These are phyloP conservation scores for Mycotypha africana DNA, from an alignment of 371 early-diverging fungal species.

Conservation along the genomic window DNA sequence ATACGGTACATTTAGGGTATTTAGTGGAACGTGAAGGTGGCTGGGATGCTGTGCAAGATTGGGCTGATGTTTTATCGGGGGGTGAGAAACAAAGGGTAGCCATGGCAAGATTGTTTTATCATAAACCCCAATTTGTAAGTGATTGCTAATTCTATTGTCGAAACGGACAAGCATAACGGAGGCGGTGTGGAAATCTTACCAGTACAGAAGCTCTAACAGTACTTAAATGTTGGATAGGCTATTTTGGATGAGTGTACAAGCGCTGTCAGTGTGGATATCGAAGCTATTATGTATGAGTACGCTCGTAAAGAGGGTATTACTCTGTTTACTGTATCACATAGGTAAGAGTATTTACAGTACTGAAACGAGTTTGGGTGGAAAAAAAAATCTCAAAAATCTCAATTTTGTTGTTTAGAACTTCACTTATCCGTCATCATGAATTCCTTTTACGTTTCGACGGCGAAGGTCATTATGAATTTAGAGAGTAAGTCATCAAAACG, in stretches of 20 bases:
- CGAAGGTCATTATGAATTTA: constrained; percentile 77
- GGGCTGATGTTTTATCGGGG: constrained; percentile 81
- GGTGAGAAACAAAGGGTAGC: constrained; percentile 83
- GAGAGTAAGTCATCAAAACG: too few species aligned
- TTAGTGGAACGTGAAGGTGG: constrained; percentile 81
- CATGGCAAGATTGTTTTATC: constrained; percentile 84
- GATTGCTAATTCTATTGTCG: not conserved
- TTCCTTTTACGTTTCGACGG: constrained; percentile 79
- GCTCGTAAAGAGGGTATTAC: constrained; percentile 79
- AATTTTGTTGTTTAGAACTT: constrained; percentile 38
- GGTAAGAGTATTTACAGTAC: constrained; percentile 49
- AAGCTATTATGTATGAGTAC: constrained; percentile 79
- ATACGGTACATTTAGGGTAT: constrained; percentile 67
- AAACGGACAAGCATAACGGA: not conserved
- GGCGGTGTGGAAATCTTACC: too few species aligned
- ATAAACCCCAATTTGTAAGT: constrained; percentile 74
- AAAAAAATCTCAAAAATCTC: not conserved
- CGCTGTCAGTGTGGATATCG: constrained; percentile 81
- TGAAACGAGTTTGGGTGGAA: too few species aligned
- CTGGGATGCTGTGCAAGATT: constrained; percentile 78
- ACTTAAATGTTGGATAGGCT: too few species aligned
- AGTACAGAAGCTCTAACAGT: too few species aligned
- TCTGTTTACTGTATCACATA: constrained; percentile 80
- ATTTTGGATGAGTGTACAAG: constrained; percentile 87
- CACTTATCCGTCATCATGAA: constrained; percentile 70